Evolutionary conservation across 1,284 basidiomycete species (phyloP), one percentile per base, ranked within the genome.

Genomic region (Apiotrichum sp.): DNA sequence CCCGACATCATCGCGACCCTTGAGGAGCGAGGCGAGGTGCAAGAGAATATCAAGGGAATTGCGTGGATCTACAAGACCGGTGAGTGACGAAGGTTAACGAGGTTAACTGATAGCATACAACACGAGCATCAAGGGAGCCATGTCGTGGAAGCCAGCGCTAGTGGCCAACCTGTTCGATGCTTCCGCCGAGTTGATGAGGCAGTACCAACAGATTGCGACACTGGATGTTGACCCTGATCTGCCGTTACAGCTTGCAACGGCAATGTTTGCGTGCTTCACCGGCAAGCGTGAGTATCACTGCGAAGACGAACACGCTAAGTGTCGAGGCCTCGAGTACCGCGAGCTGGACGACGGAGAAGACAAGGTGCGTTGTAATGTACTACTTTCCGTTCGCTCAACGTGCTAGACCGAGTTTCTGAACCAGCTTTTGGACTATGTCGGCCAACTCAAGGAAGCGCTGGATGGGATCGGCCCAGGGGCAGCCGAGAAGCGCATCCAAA

Each of bases 21-120:
- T 11, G 5, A 39, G 33, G 6, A 50, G 10, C 33, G n/a, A 4
- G 47, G 45, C 1, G 45, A 50, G 9, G 51, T 41, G 1, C 32
- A 35, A 7, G 47, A 53, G 16, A 34, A 59, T 9, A 10, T 53
- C 51, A 59, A 59, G 48, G 29, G 47, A 0, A 56, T 59, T 34
- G 54, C 51, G 5, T 59, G 58, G 58, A 36, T 59, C 2, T 59
- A 59, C 51, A 59, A 56, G 51, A 59, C 54, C 0, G 51, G 58
- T 56, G 16, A 5, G 54, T 14, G 14, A 13, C 36, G 36, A 38
- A 38, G 4, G 6, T 6, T 1, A n/a, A 9, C 3, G 10, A 11
- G 14, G 6, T 32, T n/a, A 11, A 16, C 4, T 32, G 3, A 7
- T 45, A 56, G 58, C 51, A 3, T 59, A 47, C 44, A 59, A 59